Evolutionary conservation across 352 stramenopile species (phyloP).

Genomic region (Phytophthora podocarpi): DNA sequence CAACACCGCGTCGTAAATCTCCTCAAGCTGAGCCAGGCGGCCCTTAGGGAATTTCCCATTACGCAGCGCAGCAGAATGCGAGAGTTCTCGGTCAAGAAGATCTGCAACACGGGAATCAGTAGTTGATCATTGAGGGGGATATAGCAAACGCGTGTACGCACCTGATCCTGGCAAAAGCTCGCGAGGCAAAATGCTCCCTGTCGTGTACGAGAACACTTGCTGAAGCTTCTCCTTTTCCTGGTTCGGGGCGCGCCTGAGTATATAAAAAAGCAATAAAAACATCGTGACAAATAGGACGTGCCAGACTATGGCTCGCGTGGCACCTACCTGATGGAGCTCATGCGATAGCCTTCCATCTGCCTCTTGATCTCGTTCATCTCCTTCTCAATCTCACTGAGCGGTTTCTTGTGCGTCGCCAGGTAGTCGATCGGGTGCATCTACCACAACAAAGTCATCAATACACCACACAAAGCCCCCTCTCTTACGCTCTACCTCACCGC

Average conservation of each 20-base stretch:
- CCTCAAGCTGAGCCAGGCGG: slow-evolving; percentile 59
- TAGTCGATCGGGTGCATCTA: slow-evolving; percentile 73
- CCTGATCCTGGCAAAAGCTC: slow-evolving; percentile 75
- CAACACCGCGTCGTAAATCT: slow-evolving; percentile 65
- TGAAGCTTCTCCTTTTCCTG: slow-evolving; percentile 87
- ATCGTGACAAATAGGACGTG: too few relatives aligned
- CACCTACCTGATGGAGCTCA: slow-evolving; percentile 57
- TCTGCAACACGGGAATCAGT: slow-evolving; percentile 37
- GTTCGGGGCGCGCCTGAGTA: slow-evolving; percentile 46
- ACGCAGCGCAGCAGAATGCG: slow-evolving; percentile 52
- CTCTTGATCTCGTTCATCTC: slow-evolving; percentile 73
- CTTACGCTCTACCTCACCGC: slow-evolving; percentile 36
- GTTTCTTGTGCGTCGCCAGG: slow-evolving; percentile 53
- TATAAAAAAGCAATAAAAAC: slow-evolving; percentile 2
- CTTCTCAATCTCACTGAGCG: slow-evolving; percentile 77
- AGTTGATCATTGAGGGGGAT: background rate
- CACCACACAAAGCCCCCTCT: background rate
- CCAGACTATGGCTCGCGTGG: too few relatives aligned
- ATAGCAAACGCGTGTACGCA: slow-evolving; percentile 16
- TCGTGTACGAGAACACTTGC: slow-evolving; percentile 74
- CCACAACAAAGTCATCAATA: too few relatives aligned
- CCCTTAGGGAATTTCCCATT: slow-evolving; percentile 43
- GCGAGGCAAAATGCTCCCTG: slow-evolving; percentile 67
- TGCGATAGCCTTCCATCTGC: slow-evolving; percentile 70
- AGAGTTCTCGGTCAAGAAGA: slow-evolving; percentile 64